Conservation (phyloP, 2,329 filamentous ascomycete species). For the Cordyceps cicadae region DNA sequence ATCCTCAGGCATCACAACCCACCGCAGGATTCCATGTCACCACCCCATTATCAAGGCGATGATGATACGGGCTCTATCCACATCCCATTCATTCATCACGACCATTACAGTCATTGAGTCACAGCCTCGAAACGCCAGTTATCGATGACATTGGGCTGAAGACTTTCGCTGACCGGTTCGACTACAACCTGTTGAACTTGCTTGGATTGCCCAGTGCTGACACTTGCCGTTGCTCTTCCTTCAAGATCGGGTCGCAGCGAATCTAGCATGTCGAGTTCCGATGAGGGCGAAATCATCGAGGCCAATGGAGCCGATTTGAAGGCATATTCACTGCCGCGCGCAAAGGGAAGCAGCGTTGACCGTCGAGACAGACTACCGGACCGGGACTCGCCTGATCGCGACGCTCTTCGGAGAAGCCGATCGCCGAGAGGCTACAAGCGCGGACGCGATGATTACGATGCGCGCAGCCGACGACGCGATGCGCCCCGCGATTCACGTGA, state of each 20-base stretch:
- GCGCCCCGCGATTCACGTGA: slow-evolving; percentile 55
- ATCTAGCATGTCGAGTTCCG: slow-evolving; percentile 52
- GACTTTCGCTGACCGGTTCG: slow-evolving; percentile 35
- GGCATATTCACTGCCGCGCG: slow-evolving; percentile 77
- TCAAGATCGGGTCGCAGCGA: slow-evolving; percentile 17
- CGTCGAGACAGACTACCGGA: slow-evolving; percentile 73
- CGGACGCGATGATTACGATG: slow-evolving; percentile 52
- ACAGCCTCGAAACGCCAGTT: slow-evolving; percentile 6
- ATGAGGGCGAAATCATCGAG: slow-evolving; percentile 82
- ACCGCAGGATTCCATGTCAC: neutral
- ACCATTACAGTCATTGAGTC: too few species aligned
- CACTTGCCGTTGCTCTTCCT: slow-evolving; percentile 20
- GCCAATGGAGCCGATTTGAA: slow-evolving; percentile 57
- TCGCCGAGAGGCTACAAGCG: slow-evolving; percentile 63
- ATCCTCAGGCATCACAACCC: neutral
- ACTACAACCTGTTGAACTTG: slow-evolving; percentile 28
- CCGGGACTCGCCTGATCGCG: slow-evolving; percentile 51
- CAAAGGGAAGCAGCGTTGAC: slow-evolving; percentile 82
- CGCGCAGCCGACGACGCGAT: slow-evolving; percentile 30
- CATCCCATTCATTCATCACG: neutral
- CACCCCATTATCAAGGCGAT: neutral
- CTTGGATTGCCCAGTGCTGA: slow-evolving; percentile 28
- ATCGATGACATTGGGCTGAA: slow-evolving; percentile 23
- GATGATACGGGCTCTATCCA: neutral
- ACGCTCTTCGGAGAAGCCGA: slow-evolving; percentile 41